These are phyloP conservation scores for Ceratocystis harringtonii DNA, from an alignment of 2,329 filamentous ascomycete genomes.

Conservation along the genomic window DNA sequence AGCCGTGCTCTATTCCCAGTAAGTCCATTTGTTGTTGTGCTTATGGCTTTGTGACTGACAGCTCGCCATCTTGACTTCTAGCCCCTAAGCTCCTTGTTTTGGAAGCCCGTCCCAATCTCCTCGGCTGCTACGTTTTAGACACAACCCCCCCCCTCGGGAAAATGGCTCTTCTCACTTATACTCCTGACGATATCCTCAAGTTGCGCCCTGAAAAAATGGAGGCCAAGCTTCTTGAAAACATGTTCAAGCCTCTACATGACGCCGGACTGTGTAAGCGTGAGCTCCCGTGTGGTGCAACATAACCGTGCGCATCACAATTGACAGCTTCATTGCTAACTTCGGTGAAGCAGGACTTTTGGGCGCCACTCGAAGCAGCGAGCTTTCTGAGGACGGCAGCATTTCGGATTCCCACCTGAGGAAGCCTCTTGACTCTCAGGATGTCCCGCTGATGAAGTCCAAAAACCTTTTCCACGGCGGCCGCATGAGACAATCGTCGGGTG, in stretches of 20 bases:
- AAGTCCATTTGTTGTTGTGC: neutral
- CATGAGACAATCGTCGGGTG: constrained; percentile 12
- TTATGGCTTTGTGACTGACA: neutral
- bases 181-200: constrained; percentile 15
- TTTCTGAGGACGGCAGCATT: neutral
- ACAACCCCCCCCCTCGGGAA: neutral
- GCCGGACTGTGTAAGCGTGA: constrained; percentile 16
- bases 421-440: constrained; percentile 1
- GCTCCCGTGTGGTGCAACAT: neutral
- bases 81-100: neutral
- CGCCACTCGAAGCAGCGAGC: neutral
- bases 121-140: neutral
- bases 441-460: constrained; percentile 10
- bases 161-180: constrained; percentile 16
- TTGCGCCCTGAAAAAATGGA: constrained; percentile 12
- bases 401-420: neutral
- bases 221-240: constrained; percentile 12
- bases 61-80: neutral
- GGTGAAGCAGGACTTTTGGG: constrained; percentile 8
- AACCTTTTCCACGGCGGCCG: constrained; percentile 12
- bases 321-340: constrained; percentile 1
- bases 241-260: constrained; percentile 16
- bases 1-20: neutral
- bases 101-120: neutral
- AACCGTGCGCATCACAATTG: neutral